Evolutionary conservation across 208 protist genomes (phyloP), one percentile per base, ranked within the genome.

Genomic region (Trypanosomatidae sp.): DNA sequence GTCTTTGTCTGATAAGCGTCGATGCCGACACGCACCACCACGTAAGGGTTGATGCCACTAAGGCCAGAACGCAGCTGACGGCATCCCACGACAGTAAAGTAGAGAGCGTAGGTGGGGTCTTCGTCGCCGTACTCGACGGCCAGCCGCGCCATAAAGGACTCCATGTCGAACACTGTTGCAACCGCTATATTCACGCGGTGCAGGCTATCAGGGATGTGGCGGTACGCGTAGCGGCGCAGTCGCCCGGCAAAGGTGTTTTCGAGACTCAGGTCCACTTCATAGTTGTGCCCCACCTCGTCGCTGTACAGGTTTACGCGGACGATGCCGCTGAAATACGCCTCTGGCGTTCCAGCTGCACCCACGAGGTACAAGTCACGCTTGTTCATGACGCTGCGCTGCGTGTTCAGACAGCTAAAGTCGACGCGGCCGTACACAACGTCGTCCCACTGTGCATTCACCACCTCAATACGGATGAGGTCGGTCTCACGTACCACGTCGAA

Each of bases 401-500:
- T 91, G 66, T 88, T 85, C 52, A 95, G 71, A 74, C 86, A 95
- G 46, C 86, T 90, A 73, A 96, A 90, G 77, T 94, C 88, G 28
- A 89, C 87, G 66, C 84, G 73, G 76, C 92, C 92, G 82, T 94
- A 94, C 22, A 94, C 78, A 12, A 86, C 69, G 12, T 69, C 36
- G 33, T 85, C 75, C 36, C 81, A 53, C 8, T 50, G 74, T 4
- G 84, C 84, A 52, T 84, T 73, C 28, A 93, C 81, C 3, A 96
- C 89, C 47, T 93, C 80, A 59, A 95, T 80, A 72, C 83, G 84
- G 6, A 96, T 86, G 69, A 94, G 85, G 70, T 96, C 92, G 6
- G 90, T 96, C 68, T 94, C 86, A 2, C 88, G 84, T 72, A 87
- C 83, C 50, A 96, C 88, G 66, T 96, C 88, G 73, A 96, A 89